Percentiles rank a stretch among this genome's conserved stretches.
These are phyloP conservation scores for Coniochaeta pulveracea DNA, from an alignment of 2,329 filamentous ascomycete species.

Conservation along the genomic window DNA sequence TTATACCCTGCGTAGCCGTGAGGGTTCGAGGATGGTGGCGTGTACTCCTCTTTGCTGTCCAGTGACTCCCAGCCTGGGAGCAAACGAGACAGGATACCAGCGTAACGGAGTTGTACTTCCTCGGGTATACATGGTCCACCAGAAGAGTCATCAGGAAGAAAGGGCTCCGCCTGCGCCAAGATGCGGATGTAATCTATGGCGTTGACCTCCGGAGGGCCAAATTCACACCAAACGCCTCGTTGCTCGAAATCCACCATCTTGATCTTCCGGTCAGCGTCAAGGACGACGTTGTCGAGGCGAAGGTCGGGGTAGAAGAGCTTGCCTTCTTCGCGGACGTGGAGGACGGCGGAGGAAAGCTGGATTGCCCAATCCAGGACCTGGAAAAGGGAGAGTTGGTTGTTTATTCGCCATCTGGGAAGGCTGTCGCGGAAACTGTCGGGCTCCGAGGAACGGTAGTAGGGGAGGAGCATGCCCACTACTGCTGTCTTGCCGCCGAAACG, in stretches of 20 bases:
- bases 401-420: conserved; percentile 37
- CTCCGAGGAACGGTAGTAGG: conserved; percentile 39
- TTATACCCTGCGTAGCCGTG: conserved; percentile 31
- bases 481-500: conserved; percentile 43
- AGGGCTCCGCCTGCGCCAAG: conserved; percentile 22
- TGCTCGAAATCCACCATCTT: conserved; percentile 54
- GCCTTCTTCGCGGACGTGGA: conserved; percentile 34
- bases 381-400: conserved; percentile 26
- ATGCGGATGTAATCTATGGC: conserved; percentile 46
- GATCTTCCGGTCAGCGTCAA: conserved; percentile 32
- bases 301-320: conserved; percentile 45
- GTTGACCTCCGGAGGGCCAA: conserved; percentile 48
- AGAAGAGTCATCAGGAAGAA: conserved; percentile 18
- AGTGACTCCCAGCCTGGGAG: conserved; percentile 34
- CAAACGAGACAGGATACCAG: conserved; percentile 26
- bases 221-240: conserved; percentile 51
- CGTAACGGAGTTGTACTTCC: conserved; percentile 27
- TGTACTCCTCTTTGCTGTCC: conserved; percentile 29
- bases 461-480: conserved; percentile 44
- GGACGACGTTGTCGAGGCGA: conserved; percentile 47
- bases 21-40: conserved; percentile 4
- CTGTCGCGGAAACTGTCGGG: conserved; percentile 44
- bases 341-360: conserved; percentile 38
- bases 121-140: conserved; percentile 19
- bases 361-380: conserved; percentile 41